phyloP scores from a whole-genome alignment of 345 rosid species.

The Eucalyptus cladocalyx region DNA sequence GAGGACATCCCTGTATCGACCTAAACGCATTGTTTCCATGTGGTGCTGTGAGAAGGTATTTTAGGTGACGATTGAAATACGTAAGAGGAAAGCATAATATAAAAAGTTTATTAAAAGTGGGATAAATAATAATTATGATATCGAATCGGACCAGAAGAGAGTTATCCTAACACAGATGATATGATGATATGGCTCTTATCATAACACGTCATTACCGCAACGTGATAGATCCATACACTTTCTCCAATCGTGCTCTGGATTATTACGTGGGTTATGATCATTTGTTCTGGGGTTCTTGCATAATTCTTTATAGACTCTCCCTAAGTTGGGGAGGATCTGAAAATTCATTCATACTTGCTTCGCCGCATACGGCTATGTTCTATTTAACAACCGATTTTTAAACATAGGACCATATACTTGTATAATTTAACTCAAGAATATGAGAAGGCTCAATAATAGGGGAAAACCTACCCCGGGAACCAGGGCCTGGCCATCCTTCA shows the following conservation, averaged over 20 bases:
- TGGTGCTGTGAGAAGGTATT: background rate
- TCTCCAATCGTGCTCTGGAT: background rate
- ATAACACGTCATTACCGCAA: fast-evolving
- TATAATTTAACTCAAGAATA: background rate
- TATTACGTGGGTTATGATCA: background rate
- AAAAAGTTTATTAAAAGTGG: background rate
- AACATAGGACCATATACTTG: background rate
- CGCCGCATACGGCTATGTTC: no score
- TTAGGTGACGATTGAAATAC: background rate
- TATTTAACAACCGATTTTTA: no score
- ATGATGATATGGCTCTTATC: background rate
- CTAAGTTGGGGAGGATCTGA: background rate
- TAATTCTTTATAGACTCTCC: background rate
- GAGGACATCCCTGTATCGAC: background rate
- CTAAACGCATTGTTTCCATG: background rate
- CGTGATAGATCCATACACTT: fast-evolving
- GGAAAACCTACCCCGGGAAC: background rate
- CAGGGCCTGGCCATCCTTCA: background rate
- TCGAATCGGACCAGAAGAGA: background rate
- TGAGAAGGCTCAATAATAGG: background rate
- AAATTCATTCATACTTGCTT: background rate
- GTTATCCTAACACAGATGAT: background rate
- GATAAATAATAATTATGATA: background rate
- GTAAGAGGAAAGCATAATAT: background rate
- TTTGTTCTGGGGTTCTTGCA: background rate